Evolutionary conservation across 805 yeast genomes (phyloP), one percentile per base, ranked within the genome.

Genomic region (Ogataea kodamae): DNA sequence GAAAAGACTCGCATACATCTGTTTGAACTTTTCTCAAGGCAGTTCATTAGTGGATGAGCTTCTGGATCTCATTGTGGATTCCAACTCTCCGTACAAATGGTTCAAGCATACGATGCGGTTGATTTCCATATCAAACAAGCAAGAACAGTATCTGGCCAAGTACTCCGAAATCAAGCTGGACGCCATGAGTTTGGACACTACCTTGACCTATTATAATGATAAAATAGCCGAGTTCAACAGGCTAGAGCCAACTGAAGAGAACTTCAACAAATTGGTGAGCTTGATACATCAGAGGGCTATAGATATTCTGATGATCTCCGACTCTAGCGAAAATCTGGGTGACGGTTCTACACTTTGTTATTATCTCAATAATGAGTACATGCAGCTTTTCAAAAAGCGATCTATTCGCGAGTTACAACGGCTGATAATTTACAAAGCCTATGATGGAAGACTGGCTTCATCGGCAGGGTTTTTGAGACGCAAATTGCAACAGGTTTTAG

Each of bases 401-500:
- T 33, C 46, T 7, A 15, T 50, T 9, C 35, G 39, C 16, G 53
- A 51, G 15, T 19, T 53, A 10, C 43, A 47, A 20, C 18, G 23
- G n/a, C 19, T 45, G 28, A 29, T 53, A 15, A 28, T 44, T 9
- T 47, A 31, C 33, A 49, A 50, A 21, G 39, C 37, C 15, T 50
- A 45, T 20, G 53, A 52, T 27, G 37, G 41, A 30, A 37, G 34
- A 13, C 20, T 51, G 15, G 31, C 35, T 8, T 11, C 37, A 4
- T 20, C 38, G 7, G 37, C 34, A 27, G 43, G 31, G 14, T 46
- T 44, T 28, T 20, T 48, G 9, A 24, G 37, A 5, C 42, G 52
- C 5, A 49, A 48, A 23, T 30, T 50, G 5, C 44, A 43, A 15
- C 50, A 48, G 34, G 35, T 38, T 2, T 25, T 52, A 33, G 53